These are phyloP conservation scores for Lasiosphaeria hispida DNA, from an alignment of 495 filamentous ascomycete species.

Conservation along the genomic window DNA sequence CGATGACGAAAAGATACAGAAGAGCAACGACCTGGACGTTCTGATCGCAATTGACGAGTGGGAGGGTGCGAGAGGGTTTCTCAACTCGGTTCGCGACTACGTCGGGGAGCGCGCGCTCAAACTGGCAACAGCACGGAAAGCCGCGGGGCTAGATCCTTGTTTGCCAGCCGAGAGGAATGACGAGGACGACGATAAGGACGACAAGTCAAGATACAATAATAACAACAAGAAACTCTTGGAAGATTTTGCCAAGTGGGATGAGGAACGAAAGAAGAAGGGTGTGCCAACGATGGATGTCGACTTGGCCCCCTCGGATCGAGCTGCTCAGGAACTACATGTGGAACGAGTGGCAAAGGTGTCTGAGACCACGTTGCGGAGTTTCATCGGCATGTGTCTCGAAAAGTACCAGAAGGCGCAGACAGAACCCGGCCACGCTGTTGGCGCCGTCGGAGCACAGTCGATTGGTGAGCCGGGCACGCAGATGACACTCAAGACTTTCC, in stretches of 20 bases:
- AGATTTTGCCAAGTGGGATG: slow-evolving; percentile 20
- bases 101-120: slow-evolving; percentile 49
- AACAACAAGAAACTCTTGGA: slow-evolving; percentile 12
- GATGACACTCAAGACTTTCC: slow-evolving; percentile 99
- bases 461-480: slow-evolving; percentile 98
- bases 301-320: background rate
- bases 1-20: slow-evolving; percentile 60
- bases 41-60: slow-evolving; percentile 65
- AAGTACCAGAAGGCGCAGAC: slow-evolving; percentile 90
- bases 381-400: slow-evolving; percentile 76
- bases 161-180: slow-evolving; percentile 14
- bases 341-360: slow-evolving; percentile 83
- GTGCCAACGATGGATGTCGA: slow-evolving; percentile 10
- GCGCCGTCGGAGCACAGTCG: slow-evolving; percentile 93
- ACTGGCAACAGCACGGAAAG: slow-evolving; percentile 49
- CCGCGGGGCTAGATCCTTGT: slow-evolving; percentile 39
- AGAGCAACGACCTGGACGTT: slow-evolving; percentile 31
- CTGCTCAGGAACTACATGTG: slow-evolving; percentile 33
- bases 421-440: slow-evolving; percentile 95
- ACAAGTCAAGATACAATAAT: too few relatives aligned
- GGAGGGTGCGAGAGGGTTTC: slow-evolving; percentile 80
- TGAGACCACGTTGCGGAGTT: slow-evolving; percentile 62
- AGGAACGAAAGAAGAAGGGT: slow-evolving; percentile 2
- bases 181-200: too few relatives aligned
- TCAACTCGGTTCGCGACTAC: slow-evolving; percentile 71